Evolutionary conservation across 345 rosid genomes (phyloP), one percentile per base, ranked within the genome.

Genomic region (Melaleuca alternifolia): DNA sequence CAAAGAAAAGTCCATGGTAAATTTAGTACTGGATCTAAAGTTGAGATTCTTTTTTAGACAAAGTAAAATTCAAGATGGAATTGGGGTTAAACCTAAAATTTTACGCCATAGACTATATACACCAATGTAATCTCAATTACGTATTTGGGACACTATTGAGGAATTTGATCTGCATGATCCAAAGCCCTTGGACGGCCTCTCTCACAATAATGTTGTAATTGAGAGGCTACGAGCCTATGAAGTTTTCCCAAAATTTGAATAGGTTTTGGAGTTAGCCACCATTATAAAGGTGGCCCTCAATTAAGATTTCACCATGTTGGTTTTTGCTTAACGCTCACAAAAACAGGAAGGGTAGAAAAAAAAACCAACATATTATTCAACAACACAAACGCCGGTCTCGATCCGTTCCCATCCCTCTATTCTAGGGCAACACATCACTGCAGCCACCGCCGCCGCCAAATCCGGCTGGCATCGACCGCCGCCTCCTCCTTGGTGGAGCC

Each of bases 401-500:
- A 61, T 61, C 37, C 33, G 1, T 59, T 1, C 65, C 65, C 33
- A n/a, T 61, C 37, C 20, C 75, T 56, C 28, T 56, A 9, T 56
- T 12, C 6, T 56, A 24, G n/a, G 2, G 62, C 62, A 24, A 24
- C n/a, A 24, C 62, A 24, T 28, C 24, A 1, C 14, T 6, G 5
- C 28, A 5, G 11, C n/a, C 62, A 10, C 28, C 14, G 24, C 28
- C 26, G 24, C 11, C 24, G 62, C 28, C 62, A 24, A 23, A 26
- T 23, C 2, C 13, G 41, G 41, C 41, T 41, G 4, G 41, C 41
- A 2, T 56, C 6, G 0, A 6, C 5, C 14, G 0, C 23, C 0
- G 0, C 62, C 62, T 56, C 62, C 28, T 56, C 62, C 62, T 24
- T 23, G 2, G 28, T 0, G 62, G 62, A 56, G 61, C 61, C 61